Base-by-base conservation (phyloP, 345 rosid species). In the Hibiscus tridactylites region DNA sequence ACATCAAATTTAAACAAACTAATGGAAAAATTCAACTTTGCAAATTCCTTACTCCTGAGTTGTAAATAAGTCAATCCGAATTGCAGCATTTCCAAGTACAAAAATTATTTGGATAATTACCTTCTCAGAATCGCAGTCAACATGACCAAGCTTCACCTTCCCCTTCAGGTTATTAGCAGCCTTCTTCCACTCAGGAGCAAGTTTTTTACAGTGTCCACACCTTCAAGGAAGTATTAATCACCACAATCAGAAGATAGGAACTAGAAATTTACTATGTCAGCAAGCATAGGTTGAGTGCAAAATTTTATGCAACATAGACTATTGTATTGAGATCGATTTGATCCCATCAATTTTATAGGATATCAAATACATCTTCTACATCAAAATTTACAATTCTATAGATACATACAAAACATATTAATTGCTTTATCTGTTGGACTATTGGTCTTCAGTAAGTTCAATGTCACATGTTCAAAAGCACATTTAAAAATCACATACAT, bases 161-260 rank as follows among this genome's bases (percentile, higher is more conserved):
- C 97, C 98, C 86, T 86, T 84, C 89, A 91, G 85, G 80, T 83
- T 88, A 44, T 78, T 82, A 61, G 97, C 88, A 83, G 97, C 98
- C 83, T 79, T 91, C 84, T 90, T 94, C 98, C 98, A 94, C 81
- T 94, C 98, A 61, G 96, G 97, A 73, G 97, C 97, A 61, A 94
- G 84, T 84, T 82, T 94, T 73, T 94, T 94, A 79, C 98, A 94
- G 79, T 94, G 97, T 63, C 98, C 96, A 73, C 97, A 94, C 97
- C 98, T 93, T 81, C 26, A 66, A 77, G 73, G 74, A 70, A 65
- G 33, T 33, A 31, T 33, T 73, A 63, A 71, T 68, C 70, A 71
- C 49, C n/a, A 24, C 29, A 67, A 31, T 37, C 56, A 64, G 44
- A 52, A 24, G 7, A 31, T 69, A 12, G 57, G 33, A 9, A 59